Evolutionary conservation across 768 basidiomycete genomes (phyloP).

Genomic region (Myochromella boudieri): DNA sequence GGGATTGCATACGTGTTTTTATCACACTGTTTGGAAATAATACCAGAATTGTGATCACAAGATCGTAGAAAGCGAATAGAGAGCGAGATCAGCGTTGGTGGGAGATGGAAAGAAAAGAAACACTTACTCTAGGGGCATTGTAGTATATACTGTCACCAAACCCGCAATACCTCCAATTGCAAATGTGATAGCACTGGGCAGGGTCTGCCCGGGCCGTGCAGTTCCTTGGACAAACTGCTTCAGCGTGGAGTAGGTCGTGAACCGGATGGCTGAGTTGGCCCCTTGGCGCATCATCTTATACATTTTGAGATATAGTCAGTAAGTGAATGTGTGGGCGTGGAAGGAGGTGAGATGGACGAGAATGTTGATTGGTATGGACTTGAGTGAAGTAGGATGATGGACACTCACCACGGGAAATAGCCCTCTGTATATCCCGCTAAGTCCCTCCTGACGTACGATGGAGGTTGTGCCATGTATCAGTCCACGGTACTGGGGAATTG

Average conservation of each 20-base stretch:
- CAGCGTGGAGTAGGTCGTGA: conserved; percentile 91
- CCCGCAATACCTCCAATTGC: conserved; percentile 93
- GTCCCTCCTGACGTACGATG: conserved; percentile 85
- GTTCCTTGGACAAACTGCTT: conserved; percentile 92
- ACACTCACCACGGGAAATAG: conserved; percentile 86
- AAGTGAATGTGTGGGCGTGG: conserved; percentile 1
- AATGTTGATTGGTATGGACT: too few relatives aligned
- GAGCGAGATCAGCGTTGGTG: neutral
- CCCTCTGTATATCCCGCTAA: conserved; percentile 84
- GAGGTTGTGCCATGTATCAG: conserved; percentile 79
- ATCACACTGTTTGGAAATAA: conserved; percentile 63
- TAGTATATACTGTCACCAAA: conserved; percentile 90
- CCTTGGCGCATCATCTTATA: conserved; percentile 96
- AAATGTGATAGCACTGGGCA: conserved; percentile 90
- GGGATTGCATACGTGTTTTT: conserved; percentile 97
- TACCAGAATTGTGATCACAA: too few relatives aligned
- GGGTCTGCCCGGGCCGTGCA: conserved; percentile 75
- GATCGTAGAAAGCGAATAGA: too few relatives aligned
- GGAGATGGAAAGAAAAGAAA: neutral
- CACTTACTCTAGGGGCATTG: conserved; percentile 80
- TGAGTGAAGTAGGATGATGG: neutral
- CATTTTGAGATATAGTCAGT: too few relatives aligned
- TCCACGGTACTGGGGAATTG: conserved; percentile 83
- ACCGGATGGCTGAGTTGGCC: conserved; percentile 94
- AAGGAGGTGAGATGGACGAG: too few relatives aligned